Evolutionary conservation across 768 basidiomycete genomes (phyloP).

Genomic region (Lactarius trivialis): DNA sequence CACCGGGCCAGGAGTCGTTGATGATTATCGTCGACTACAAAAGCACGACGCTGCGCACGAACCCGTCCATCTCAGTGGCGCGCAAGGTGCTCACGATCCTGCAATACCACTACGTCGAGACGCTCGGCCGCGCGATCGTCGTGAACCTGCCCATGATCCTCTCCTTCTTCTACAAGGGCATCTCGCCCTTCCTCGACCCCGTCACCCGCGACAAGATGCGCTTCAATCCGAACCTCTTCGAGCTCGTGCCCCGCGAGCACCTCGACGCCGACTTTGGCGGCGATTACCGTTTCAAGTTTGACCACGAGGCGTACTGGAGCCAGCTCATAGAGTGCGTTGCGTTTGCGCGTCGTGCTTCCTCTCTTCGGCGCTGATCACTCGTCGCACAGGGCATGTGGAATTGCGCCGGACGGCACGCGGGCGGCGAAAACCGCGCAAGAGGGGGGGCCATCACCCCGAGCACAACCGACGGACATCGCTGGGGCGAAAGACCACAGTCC

Average conservation of each 20-base stretch:
- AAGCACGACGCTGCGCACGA: conserved; percentile 72
- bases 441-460: background rate
- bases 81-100: conserved; percentile 73
- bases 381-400: conserved; percentile 25
- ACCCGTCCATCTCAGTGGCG: conserved; percentile 76
- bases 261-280: conserved; percentile 84
- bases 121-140: conserved; percentile 77
- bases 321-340: conserved; percentile 65
- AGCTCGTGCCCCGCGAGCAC: conserved; percentile 67
- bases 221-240: conserved; percentile 77
- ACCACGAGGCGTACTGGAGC: conserved; percentile 71
- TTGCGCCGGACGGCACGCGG: conserved; percentile 31
- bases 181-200: conserved; percentile 82
- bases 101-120: conserved; percentile 86
- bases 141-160: conserved; percentile 73
- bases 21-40: conserved; percentile 85
- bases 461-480: conserved; percentile 6
- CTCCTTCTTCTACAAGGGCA: conserved; percentile 75
- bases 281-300: conserved; percentile 64
- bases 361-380: background rate
- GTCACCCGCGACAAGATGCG: conserved; percentile 90
- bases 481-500: conserved; percentile 4
- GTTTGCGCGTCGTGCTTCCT: too few relatives aligned
- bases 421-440: background rate
- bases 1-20: conserved; percentile 73